Conservation (phyloP, 768 basidiomycete species). For the Tephrocybe sp. region DNA sequence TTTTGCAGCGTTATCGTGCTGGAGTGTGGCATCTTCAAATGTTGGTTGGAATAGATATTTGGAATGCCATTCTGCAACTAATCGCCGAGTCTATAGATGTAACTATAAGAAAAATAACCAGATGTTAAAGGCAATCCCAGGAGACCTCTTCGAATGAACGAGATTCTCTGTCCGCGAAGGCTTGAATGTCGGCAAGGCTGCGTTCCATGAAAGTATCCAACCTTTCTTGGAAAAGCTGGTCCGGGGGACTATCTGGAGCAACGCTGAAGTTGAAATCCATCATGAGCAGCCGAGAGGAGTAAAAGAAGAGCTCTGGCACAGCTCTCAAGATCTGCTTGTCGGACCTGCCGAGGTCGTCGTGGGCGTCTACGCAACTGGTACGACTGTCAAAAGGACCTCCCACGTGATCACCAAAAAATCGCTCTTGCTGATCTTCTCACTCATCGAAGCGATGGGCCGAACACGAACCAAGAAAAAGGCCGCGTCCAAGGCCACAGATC, state of each 20-base stretch:
- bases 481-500: slow-evolving; percentile 31
- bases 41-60: slow-evolving; percentile 48
- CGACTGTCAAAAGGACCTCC: neutral
- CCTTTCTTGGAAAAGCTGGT: slow-evolving; percentile 61
- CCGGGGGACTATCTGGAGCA: slow-evolving; percentile 30
- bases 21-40: slow-evolving; percentile 6
- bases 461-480: slow-evolving; percentile 48
- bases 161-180: slow-evolving; percentile 59
- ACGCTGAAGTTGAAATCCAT: slow-evolving; percentile 34
- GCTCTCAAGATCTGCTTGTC: neutral
- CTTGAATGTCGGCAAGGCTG: slow-evolving; percentile 50
- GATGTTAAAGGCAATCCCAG: slow-evolving; percentile 19
- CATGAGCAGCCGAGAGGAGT: neutral
- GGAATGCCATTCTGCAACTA: slow-evolving; percentile 63
- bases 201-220: slow-evolving; percentile 64
- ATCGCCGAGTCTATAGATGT: slow-evolving; percentile 40
- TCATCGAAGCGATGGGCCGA: slow-evolving; percentile 45
- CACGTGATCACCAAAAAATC: slow-evolving; percentile 31
- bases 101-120: slow-evolving; percentile 19
- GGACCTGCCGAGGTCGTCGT: neutral
- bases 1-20: slow-evolving; percentile 17
- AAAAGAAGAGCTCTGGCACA: neutral
- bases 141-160: slow-evolving; percentile 60
- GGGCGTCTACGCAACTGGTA: no score
- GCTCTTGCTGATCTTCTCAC: slow-evolving; percentile 2